These are phyloP conservation scores for Ceratocystis papillata DNA, from an alignment of 2,329 filamentous ascomycete species.

Conservation along the genomic window DNA sequence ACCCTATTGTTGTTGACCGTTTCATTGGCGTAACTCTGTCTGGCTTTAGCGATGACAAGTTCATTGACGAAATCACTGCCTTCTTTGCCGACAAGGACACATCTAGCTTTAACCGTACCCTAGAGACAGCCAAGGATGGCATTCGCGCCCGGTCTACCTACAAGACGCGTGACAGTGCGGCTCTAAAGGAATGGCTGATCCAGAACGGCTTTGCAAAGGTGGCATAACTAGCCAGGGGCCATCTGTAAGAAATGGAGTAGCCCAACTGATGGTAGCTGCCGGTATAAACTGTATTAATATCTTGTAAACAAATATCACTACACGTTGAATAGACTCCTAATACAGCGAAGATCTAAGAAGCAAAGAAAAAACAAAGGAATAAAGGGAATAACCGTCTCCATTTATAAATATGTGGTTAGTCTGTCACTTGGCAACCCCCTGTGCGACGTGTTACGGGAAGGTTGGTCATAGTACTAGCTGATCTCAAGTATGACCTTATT, in stretches of 20 bases:
- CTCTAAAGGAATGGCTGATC: constrained; percentile 67
- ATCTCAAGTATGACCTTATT: too few relatives aligned
- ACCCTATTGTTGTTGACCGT: constrained; percentile 80
- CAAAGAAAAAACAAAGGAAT: not conserved
- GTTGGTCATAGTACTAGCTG: too few relatives aligned
- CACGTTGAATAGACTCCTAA: not conserved
- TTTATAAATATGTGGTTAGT: not conserved
- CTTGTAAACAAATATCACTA: not conserved
- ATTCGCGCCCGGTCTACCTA: constrained; percentile 77
- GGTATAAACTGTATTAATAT: constrained; percentile 7
- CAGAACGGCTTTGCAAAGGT: constrained; percentile 38
- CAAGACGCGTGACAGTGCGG: constrained; percentile 60
- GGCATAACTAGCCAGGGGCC: constrained; percentile 1
- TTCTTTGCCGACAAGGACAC: constrained; percentile 88
- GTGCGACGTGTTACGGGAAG: too few relatives aligned
- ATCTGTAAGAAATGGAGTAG: constrained; percentile 5
- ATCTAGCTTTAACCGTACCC: constrained; percentile 70
- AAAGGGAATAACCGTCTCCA: not conserved
- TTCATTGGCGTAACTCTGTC: constrained; percentile 70
- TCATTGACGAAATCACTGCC: constrained; percentile 61
- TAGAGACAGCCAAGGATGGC: constrained; percentile 76
- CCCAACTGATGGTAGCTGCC: not conserved
- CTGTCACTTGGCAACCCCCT: too few relatives aligned
- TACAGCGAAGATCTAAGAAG: not conserved
- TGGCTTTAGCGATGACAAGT: constrained; percentile 61